These are phyloP conservation scores for Huntiella abstrusa DNA, from an alignment of 2,329 filamentous ascomycete species.

Conservation along the genomic window DNA sequence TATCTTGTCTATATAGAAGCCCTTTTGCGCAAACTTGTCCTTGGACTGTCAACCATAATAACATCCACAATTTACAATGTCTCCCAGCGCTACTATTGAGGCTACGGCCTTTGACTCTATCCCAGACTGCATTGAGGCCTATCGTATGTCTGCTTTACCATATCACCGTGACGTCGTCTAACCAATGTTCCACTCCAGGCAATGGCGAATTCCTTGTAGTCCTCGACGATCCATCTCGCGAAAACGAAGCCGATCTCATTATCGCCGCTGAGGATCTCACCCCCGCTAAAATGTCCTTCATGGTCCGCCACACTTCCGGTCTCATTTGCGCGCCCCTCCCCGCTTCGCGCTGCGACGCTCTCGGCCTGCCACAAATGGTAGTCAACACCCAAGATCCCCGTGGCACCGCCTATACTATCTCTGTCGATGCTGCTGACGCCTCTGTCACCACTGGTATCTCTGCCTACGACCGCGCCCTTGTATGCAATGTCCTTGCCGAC, in stretches of 20 bases:
- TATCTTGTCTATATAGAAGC: no score
- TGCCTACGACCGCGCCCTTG: slow-evolving; percentile 69
- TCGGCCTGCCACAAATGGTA: slow-evolving; percentile 85
- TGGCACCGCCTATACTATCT: slow-evolving; percentile 81
- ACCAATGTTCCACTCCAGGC: slow-evolving; percentile 23
- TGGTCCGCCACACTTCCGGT: slow-evolving; percentile 80
- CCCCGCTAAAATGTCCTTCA: slow-evolving; percentile 81
- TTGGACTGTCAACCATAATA: no score
- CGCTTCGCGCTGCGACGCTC: slow-evolving; percentile 44
- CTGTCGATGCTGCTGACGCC: slow-evolving; percentile 58
- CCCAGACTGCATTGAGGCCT: slow-evolving; percentile 43
- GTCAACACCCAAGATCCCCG: slow-evolving; percentile 55
- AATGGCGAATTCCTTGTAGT: slow-evolving; percentile 89
- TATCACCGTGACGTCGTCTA: background rate
- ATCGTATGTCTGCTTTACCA: slow-evolving; percentile 30
- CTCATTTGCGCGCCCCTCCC: slow-evolving; percentile 78
- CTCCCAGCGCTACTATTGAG: slow-evolving; percentile 28
- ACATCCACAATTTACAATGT: slow-evolving; percentile 21
- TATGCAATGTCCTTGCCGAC: slow-evolving; percentile 60
- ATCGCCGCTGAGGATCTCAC: slow-evolving; percentile 77
- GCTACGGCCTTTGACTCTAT: slow-evolving; percentile 42
- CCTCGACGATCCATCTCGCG: slow-evolving; percentile 76
- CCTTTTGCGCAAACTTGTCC: no score
- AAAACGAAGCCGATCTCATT: slow-evolving; percentile 97
- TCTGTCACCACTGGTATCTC: slow-evolving; percentile 76